These are phyloP conservation scores for Tulasnella sp. DNA, from an alignment of 768 basidiomycete genomes.

Conservation along the genomic window DNA sequence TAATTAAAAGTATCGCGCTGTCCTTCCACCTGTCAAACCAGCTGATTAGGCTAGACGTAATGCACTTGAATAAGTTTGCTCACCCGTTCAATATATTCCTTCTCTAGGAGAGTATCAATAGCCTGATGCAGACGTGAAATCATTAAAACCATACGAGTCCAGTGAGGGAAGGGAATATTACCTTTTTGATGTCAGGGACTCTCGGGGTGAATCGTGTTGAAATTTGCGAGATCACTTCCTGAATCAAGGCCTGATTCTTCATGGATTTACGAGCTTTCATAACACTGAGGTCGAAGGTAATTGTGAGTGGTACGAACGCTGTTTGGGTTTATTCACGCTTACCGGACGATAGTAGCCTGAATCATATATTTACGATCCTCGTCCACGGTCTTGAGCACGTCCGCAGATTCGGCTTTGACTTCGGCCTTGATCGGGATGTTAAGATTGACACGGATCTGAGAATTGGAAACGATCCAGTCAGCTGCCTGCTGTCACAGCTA, in stretches of 20 bases:
- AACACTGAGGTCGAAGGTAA: conserved; percentile 37
- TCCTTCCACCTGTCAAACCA: conserved; percentile 36
- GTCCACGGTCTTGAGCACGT: conserved; percentile 88
- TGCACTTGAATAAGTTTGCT: neutral
- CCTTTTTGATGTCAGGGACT: conserved; percentile 95
- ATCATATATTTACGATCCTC: conserved; percentile 67
- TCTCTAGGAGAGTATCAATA: conserved; percentile 84
- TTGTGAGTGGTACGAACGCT: neutral
- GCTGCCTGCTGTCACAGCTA: too few species aligned
- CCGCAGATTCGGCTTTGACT: conserved; percentile 76
- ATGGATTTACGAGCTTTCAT: conserved; percentile 94
- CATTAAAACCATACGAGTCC: conserved; percentile 28
- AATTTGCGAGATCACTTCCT: conserved; percentile 83
- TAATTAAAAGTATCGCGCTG: conserved; percentile 82
- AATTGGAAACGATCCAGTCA: too few species aligned
- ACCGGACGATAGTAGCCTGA: conserved; percentile 17
- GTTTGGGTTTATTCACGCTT: too few species aligned
- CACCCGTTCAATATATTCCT: conserved; percentile 94
- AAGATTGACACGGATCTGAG: conserved; percentile 23
- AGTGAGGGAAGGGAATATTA: conserved; percentile 21
- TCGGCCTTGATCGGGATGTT: conserved; percentile 76
- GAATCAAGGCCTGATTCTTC: conserved; percentile 84
- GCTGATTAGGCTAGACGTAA: neutral
- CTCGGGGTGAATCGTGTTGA: conserved; percentile 81
- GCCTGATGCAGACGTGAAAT: conserved; percentile 29